Evolutionary conservation across 441 rosid species (phyloP).

Genomic region (Populus hybrid): DNA sequence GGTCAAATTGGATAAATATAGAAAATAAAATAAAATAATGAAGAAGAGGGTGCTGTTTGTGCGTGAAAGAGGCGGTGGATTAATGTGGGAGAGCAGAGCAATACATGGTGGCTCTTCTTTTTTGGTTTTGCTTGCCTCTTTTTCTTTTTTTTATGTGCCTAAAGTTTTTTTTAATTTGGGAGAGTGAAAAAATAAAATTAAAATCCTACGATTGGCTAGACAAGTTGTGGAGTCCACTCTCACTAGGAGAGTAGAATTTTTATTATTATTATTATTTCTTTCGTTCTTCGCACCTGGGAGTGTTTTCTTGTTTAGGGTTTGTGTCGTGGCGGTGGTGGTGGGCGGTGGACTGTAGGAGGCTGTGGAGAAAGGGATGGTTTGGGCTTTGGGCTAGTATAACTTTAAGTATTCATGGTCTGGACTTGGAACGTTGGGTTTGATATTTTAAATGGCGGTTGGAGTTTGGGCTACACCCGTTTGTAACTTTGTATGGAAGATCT

Average conservation of each 20-base stretch:
- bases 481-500: background rate
- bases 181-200: too few relatives aligned
- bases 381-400: background rate
- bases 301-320: conserved; percentile 10
- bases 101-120: background rate
- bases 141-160: background rate
- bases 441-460: background rate
- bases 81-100: conserved; percentile 3
- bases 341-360: background rate
- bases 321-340: background rate
- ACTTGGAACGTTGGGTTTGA: background rate
- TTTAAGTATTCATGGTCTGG: background rate
- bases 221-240: conserved; percentile 5
- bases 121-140: background rate
- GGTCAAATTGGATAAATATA: background rate
- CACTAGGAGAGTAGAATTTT: background rate
- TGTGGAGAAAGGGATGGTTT: background rate
- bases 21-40: background rate
- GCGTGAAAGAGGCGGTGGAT: conserved; percentile 10
- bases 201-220: conserved; percentile 9
- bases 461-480: background rate
- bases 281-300: background rate
- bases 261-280: background rate
- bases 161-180: background rate
- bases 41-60: background rate